Evolutionary conservation across 176 grass and related monocot genomes (phyloP), one percentile per base, ranked within the genome.

Genomic region (Zoysia pacifica): DNA sequence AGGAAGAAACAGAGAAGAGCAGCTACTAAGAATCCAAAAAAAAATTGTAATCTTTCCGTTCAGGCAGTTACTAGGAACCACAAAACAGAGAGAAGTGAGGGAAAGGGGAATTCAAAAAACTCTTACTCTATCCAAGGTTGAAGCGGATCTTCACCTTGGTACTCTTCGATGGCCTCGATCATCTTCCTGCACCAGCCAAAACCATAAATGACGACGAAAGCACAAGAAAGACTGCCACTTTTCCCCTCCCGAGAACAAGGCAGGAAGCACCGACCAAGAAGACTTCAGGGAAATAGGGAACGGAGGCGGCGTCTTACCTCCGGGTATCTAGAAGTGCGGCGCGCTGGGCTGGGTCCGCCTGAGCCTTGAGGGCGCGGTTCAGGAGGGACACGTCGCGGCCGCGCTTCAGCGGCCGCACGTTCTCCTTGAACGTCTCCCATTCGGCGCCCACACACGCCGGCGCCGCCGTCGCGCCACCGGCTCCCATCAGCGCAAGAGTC

Each of bases 351-450:
- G 84, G 83, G 60, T 91, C 73, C 10, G 67, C 39, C 18, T 93
- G 87, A 37, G 90, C 86, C 72, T 87, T 88, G 71, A 99, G 92
- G 58, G 92, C 88, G 39, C 56, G 58, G 81, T 99, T 99, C 68
- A 95, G 96, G 67, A 93, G 85, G 36, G 78, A 62, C 61, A 93
- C 89, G 46, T 99, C 93, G 47, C 92, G 96, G 46, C 96, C 96
- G 18, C 96, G 92, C 88, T 99, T 99, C 56, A 99, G 88, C 51
- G 96, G 96, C 71, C 96, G 88, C 55, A 99, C 83, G 79, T 99
- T 99, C 76, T 99, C 92, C 90, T 95, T 94, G 85, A 81, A 94
- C 11, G 76, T 66, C 84, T 99, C 96, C 90, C 88, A 95, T 60
- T 99, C 92, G 58, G 68, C 66, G 12, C 78, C 83, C 82, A 63